These are phyloP conservation scores for Trichoderma sp. DNA, from an alignment of 2,329 filamentous ascomycete species.

Conservation along the genomic window DNA sequence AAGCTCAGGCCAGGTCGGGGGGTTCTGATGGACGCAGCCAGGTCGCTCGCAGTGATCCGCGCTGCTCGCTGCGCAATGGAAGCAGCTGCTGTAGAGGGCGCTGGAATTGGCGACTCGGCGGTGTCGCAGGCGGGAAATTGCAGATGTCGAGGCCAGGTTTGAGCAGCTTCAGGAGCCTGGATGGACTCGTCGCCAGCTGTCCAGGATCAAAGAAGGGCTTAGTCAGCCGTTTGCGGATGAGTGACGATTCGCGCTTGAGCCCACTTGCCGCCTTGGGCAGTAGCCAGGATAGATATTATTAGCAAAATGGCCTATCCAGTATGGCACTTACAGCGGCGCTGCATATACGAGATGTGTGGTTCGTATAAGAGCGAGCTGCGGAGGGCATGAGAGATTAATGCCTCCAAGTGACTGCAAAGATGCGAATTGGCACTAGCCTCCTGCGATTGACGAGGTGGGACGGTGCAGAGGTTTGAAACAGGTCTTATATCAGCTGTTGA, in stretches of 20 bases:
- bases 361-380: neutral
- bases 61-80: neutral
- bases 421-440: neutral
- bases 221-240: neutral
- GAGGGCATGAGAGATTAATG: neutral
- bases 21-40: constrained; percentile 17
- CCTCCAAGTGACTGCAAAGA: neutral
- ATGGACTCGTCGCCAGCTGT: constrained; percentile 4
- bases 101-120: neutral
- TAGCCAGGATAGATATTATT: neutral
- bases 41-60: constrained; percentile 8
- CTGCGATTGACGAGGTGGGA: neutral
- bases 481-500: neutral
- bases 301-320: neutral
- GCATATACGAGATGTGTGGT: constrained; percentile 9
- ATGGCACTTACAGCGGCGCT: neutral
- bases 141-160: neutral
- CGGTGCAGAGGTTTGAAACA: neutral
- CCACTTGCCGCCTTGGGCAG: constrained; percentile 11
- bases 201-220: neutral
- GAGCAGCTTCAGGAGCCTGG: constrained; percentile 12
- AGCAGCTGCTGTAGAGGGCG: neutral
- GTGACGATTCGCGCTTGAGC: neutral
- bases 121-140: neutral
- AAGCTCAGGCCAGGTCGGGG: neutral